Percentiles rank a stretch among this genome's conserved stretches.
Conservation (phyloP, 2,329 filamentous ascomycete genomes). For the Botrytis tulipae region DNA sequence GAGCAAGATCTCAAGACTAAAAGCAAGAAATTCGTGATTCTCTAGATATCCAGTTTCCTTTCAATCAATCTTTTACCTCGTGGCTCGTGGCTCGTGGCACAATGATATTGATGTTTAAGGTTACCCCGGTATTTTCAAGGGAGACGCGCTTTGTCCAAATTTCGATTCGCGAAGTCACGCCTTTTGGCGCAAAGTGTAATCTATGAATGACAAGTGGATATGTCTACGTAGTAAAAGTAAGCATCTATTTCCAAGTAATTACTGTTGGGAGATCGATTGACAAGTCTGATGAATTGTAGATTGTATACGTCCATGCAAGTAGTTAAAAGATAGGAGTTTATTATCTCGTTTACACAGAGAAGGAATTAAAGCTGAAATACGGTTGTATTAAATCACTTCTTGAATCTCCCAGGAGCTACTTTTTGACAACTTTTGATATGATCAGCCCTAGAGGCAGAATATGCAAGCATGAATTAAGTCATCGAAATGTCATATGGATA, state of each 20-base stretch:
- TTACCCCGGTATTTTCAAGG: neutral
- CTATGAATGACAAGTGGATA: neutral
- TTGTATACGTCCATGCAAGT: neutral
- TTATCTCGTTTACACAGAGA: neutral
- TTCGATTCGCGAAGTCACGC: slow-evolving; percentile 18
- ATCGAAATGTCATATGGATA: slow-evolving; percentile 17
- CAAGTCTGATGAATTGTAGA: no score
- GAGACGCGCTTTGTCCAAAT: slow-evolving; percentile 8
- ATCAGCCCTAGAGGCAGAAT: neutral
- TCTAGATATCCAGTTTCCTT: neutral
- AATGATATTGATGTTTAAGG: neutral
- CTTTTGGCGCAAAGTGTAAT: slow-evolving; percentile 17
- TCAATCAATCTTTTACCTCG: neutral
- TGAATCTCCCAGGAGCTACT: neutral
- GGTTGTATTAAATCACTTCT: neutral
- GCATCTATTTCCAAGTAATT: neutral
- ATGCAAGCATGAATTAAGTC: neutral
- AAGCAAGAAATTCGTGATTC: neutral
- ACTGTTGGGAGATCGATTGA: neutral
- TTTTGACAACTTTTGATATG: neutral
- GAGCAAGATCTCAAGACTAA: neutral
- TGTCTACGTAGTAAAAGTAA: neutral
- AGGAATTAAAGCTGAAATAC: neutral
- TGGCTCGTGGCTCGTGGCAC: neutral
- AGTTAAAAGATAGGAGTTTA: neutral